phyloP scores from a whole-genome alignment of 345 rosid species.

The Aquilaria yunnanensis region DNA sequence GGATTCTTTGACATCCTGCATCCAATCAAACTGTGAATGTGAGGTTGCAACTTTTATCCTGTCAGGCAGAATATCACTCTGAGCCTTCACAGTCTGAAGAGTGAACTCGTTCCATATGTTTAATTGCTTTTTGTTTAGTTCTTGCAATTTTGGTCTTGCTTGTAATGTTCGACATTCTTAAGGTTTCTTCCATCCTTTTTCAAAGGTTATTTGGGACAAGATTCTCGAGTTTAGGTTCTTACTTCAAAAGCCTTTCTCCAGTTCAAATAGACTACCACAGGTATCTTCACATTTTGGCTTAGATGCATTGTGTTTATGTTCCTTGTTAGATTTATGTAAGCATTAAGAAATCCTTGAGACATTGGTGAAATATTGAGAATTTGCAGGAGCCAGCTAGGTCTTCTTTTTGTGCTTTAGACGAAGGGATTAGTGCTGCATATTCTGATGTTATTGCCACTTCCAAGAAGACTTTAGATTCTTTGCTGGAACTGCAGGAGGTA shows the following conservation, averaged over 20 bases:
- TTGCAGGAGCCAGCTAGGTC: conserved; percentile 61
- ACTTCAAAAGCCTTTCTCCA: conserved; percentile 77
- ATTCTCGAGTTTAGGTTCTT: conserved; percentile 74
- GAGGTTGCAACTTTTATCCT: too few relatives aligned
- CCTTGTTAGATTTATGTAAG: not conserved
- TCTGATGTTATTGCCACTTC: conserved; percentile 53
- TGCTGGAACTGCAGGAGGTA: conserved; percentile 78
- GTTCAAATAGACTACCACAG: conserved; percentile 77
- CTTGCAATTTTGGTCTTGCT: too few relatives aligned
- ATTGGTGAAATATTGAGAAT: conserved; percentile 6
- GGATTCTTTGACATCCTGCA: too few relatives aligned
- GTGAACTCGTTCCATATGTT: too few relatives aligned
- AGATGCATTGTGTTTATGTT: not conserved
- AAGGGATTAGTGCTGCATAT: conserved; percentile 49
- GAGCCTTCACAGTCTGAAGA: too few relatives aligned
- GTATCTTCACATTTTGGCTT: conserved; percentile 21
- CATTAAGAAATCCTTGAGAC: not conserved
- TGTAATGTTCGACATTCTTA: too few relatives aligned
- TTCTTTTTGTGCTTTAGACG: conserved; percentile 53
- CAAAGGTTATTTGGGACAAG: conserved; percentile 79
- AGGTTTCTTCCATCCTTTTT: conserved; percentile 3
- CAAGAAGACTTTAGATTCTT: conserved; percentile 66
- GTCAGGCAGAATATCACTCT: too few relatives aligned
- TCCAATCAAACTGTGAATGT: too few relatives aligned
- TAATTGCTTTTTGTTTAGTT: too few relatives aligned